Evolutionary conservation across 2,329 filamentous ascomycete genomes (phyloP), one percentile per base, ranked within the genome.

Genomic region (Chalara sp.): DNA sequence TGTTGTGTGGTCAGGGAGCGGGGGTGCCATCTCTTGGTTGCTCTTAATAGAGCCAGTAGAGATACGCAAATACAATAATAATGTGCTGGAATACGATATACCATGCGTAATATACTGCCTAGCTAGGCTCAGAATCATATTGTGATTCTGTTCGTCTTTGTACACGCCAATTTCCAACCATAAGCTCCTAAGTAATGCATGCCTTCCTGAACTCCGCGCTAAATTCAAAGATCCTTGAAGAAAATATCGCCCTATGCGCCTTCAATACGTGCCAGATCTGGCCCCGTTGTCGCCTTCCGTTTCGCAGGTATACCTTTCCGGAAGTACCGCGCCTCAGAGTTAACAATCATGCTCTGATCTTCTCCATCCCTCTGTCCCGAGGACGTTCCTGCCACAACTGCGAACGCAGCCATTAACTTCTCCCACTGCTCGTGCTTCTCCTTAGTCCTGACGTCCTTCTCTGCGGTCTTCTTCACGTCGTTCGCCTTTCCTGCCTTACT

Each of bases 341-440:
- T 82, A 33, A 84, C 80, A 63, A 84, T 80, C 71, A 83, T 81
- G 61, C 79, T 83, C 57, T 81, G 75, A 52, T 84, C 80, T 78
- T 79, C 56, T 5, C 49, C 40, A 60, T 53, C 56, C 65, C 56
- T 53, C 61, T 56, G 33, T n/a, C 43, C 7, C 30, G 29, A 45
- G 10, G 28, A 13, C 8, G 6, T 31, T 11, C 28, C 10, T 28
- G 13, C 12, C 32, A 30, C 21, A 31, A 30, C 21, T 30, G 13
- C 21, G 43, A 84, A 70, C 40, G 76, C 73, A 47, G 74, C 73
- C 80, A 84, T 84, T 1, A 79, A 75, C 10, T 69, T 65, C 64
- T 84, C 80, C 81, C 81, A 85, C 5, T 81, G 66, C 6, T 76
- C 68, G 58, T 83, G 79, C 12, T 80, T 72, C 54, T 78, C 71